A percentile compares a stretch with the other conserved stretches of the same genome.
Evolutionary conservation across 2,329 filamentous ascomycete genomes (phyloP).

Genomic region (Davidsoniella australis): DNA sequence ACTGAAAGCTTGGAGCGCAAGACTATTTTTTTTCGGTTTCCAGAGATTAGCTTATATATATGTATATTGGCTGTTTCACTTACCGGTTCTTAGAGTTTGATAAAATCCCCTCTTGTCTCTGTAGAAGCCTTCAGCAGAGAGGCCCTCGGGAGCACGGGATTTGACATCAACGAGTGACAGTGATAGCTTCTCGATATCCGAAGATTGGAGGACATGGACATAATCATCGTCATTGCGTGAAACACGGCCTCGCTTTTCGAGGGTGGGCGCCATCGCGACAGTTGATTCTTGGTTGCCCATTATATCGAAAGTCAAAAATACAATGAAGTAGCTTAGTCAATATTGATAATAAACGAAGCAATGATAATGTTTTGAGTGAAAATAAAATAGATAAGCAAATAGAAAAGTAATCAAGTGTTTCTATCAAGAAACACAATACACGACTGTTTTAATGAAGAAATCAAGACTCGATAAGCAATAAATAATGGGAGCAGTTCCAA

Average conservation of each 20-base stretch:
- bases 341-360: too few relatives aligned
- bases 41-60: too few relatives aligned
- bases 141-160: slow-evolving; percentile 22
- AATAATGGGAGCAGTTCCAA: too few relatives aligned
- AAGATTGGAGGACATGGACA: background rate
- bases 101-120: slow-evolving; percentile 46
- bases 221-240: background rate
- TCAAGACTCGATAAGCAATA: too few relatives aligned
- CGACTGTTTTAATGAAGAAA: too few relatives aligned
- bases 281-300: slow-evolving; percentile 7
- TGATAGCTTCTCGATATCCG: background rate
- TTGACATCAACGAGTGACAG: slow-evolving; percentile 10
- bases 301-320: too few relatives aligned
- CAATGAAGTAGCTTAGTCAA: too few relatives aligned
- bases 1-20: slow-evolving; percentile 59
- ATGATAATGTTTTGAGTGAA: background rate
- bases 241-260: background rate
- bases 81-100: slow-evolving; percentile 50
- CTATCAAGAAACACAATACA: too few relatives aligned
- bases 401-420: too few relatives aligned
- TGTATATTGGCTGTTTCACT: slow-evolving; percentile 4
- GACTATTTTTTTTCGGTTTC: slow-evolving; percentile 26
- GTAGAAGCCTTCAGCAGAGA: slow-evolving; percentile 33
- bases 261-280: background rate
- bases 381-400: background rate